Percentiles rank a stretch among this genome's conserved stretches.
phyloP scores from a whole-genome alignment of 148 eudicot genomes.

The Rhododendron simsii region DNA sequence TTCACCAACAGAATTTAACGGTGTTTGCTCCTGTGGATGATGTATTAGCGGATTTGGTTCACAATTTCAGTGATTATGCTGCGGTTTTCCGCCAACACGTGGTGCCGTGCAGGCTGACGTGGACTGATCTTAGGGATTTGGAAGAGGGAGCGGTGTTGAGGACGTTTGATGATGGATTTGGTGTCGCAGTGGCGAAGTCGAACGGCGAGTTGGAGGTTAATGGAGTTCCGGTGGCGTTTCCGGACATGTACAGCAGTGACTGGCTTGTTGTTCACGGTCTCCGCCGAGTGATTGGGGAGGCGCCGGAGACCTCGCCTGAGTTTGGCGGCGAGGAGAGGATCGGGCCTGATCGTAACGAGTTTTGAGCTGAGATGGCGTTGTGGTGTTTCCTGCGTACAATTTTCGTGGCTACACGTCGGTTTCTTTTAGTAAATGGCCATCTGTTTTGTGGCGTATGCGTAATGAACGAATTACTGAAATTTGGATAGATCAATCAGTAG shows the following conservation, averaged over 20 bases:
- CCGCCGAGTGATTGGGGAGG: slow-evolving; percentile 11
- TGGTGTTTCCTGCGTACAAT: background rate
- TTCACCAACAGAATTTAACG: slow-evolving; percentile 7
- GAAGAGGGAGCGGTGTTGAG: slow-evolving; percentile 6
- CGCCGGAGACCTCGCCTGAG: background rate
- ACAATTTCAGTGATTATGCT: background rate
- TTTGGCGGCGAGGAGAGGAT: background rate
- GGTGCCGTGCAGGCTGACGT: slow-evolving; percentile 11
- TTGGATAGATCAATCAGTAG: background rate
- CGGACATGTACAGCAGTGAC: slow-evolving; percentile 9
- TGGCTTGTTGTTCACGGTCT: slow-evolving; percentile 22
- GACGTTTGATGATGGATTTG: slow-evolving; percentile 10
- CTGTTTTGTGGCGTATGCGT: background rate
- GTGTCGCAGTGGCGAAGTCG: background rate
- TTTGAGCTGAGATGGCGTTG: background rate
- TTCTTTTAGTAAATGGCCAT: no score
- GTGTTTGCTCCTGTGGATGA: slow-evolving; percentile 17
- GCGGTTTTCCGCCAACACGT: slow-evolving; percentile 7
- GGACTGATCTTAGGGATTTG: background rate
- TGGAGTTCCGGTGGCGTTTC: slow-evolving; percentile 11
- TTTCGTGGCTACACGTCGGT: no score
- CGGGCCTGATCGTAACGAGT: background rate
- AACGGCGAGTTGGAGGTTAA: slow-evolving; percentile 1
- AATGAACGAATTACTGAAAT: background rate
- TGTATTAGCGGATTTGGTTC: background rate